phyloP scores from a whole-genome alignment of 768 basidiomycete genomes.

The Nidularia sp. region DNA sequence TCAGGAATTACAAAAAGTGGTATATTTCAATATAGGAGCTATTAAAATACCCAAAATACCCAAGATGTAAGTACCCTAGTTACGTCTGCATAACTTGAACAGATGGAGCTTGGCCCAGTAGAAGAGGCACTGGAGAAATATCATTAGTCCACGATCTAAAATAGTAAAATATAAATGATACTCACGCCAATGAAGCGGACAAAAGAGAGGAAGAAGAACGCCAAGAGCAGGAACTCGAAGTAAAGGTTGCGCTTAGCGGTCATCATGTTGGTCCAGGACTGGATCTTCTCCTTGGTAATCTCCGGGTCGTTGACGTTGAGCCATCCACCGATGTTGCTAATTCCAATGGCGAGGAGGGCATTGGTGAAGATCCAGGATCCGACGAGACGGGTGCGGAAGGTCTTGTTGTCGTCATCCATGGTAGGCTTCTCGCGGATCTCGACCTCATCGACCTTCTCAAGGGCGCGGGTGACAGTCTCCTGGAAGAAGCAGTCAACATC shows the following conservation, averaged over 20 bases:
- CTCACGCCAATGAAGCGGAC: constrained; percentile 76
- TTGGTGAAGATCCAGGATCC: constrained; percentile 76
- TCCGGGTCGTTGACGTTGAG: constrained; percentile 16
- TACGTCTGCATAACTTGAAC: constrained; percentile 76
- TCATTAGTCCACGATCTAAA: neutral
- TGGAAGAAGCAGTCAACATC: constrained; percentile 91
- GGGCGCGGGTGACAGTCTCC: constrained; percentile 83
- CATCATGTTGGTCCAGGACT: constrained; percentile 34
- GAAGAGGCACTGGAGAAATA: constrained; percentile 56
- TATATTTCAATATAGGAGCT: no score
- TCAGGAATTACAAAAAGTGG: no score
- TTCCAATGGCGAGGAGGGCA: constrained; percentile 64
- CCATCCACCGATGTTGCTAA: constrained; percentile 71
- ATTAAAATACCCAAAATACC: no score
- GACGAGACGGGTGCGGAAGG: constrained; percentile 87
- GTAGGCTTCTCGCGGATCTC: constrained; percentile 76
- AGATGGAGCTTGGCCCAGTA: constrained; percentile 83
- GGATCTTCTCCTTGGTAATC: constrained; percentile 10
- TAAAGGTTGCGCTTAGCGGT: constrained; percentile 47
- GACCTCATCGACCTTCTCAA: constrained; percentile 65
- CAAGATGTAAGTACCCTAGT: constrained; percentile 30
- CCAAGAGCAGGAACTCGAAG: constrained; percentile 75
- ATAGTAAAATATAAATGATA: constrained; percentile 8
- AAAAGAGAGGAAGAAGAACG: constrained; percentile 68
- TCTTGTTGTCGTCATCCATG: constrained; percentile 86